A percentile compares a stretch with the other conserved stretches of the same genome.
Evolutionary conservation across 768 basidiomycete genomes (phyloP).

Genomic region (Cubamyces lactineus): DNA sequence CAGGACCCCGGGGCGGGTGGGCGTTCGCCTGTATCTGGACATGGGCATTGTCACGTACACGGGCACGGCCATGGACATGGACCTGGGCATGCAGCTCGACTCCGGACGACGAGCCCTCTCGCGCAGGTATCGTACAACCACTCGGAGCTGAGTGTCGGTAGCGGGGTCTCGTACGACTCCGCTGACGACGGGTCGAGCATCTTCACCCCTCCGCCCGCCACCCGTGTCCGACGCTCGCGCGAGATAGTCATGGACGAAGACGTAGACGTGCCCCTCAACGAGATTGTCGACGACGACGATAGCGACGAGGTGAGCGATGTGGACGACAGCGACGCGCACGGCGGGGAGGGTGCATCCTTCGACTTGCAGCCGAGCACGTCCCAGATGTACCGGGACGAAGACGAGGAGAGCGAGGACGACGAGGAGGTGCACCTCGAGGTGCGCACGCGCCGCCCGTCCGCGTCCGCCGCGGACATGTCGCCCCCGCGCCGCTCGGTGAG

Average conservation of each 20-base stretch:
- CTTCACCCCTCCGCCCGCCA: conserved; percentile 3
- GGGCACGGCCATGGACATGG: background rate
- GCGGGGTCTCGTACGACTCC: conserved; percentile 25
- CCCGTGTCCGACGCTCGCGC: conserved; percentile 3
- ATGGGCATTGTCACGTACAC: too few species aligned
- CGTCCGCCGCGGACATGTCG: conserved; percentile 23
- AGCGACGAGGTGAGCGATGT: background rate
- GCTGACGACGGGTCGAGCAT: conserved; percentile 32
- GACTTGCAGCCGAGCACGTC: conserved; percentile 37
- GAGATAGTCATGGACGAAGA: conserved; percentile 18
- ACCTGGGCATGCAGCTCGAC: conserved; percentile 16
- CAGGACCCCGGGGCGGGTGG: conserved; percentile 14
- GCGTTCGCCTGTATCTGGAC: background rate
- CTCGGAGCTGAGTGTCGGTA: conserved; percentile 22
- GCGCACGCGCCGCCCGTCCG: conserved; percentile 32
- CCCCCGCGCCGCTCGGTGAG: conserved; percentile 23
- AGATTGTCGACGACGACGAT: background rate
- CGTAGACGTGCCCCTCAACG: conserved; percentile 25
- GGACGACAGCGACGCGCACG: conserved; percentile 26
- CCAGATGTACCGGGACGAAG: conserved; percentile 39
- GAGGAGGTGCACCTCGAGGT: conserved; percentile 33
- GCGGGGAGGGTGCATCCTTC: conserved; percentile 25
- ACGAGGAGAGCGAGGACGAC: conserved; percentile 44
- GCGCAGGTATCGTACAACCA: conserved; percentile 33
- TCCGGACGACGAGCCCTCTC: conserved; percentile 44